A percentile compares a stretch with the other conserved stretches of the same genome.
Evolutionary conservation across 768 basidiomycete genomes (phyloP).

Genomic region (Psilocybe sp.): DNA sequence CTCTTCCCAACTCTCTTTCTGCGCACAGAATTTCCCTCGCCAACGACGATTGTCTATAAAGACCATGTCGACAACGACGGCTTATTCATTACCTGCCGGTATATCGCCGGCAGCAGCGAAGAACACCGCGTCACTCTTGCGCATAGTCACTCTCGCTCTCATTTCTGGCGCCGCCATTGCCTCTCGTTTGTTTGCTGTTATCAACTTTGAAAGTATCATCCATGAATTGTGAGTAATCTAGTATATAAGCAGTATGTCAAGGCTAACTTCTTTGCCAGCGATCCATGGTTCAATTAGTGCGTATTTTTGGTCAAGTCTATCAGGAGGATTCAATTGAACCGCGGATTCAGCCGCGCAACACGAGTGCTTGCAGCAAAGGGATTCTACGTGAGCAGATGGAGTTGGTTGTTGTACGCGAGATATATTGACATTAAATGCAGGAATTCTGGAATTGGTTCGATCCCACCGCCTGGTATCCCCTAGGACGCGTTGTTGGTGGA

Average conservation of each 20-base stretch:
- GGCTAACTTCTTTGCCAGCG: constrained; percentile 43
- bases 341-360: constrained; percentile 76
- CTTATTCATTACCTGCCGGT: constrained; percentile 70
- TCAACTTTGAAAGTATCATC: constrained; percentile 98
- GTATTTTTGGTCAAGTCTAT: constrained; percentile 29
- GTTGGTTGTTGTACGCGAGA: background rate
- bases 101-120: constrained; percentile 69
- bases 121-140: constrained; percentile 88
- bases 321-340: constrained; percentile 14
- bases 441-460: constrained; percentile 99
- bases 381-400: constrained; percentile 73
- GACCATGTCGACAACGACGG: constrained; percentile 60
- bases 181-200: constrained; percentile 93
- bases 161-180: constrained; percentile 95
- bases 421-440: constrained; percentile 35
- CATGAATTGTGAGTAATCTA: constrained; percentile 88
- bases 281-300: constrained; percentile 99
- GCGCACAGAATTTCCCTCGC: constrained; percentile 6
- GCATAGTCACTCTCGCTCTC: constrained; percentile 84
- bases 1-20: constrained; percentile 9
- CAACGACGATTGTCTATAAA: constrained; percentile 10
- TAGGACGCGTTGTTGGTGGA: constrained; percentile 96
- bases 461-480: constrained; percentile 98
- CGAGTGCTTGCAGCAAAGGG: constrained; percentile 87
- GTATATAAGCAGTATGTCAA: background rate